Percentiles rank a stretch among this genome's conserved stretches.
phyloP scores from a whole-genome alignment of 495 filamentous ascomycete genomes.

The Penicillium daleae region DNA sequence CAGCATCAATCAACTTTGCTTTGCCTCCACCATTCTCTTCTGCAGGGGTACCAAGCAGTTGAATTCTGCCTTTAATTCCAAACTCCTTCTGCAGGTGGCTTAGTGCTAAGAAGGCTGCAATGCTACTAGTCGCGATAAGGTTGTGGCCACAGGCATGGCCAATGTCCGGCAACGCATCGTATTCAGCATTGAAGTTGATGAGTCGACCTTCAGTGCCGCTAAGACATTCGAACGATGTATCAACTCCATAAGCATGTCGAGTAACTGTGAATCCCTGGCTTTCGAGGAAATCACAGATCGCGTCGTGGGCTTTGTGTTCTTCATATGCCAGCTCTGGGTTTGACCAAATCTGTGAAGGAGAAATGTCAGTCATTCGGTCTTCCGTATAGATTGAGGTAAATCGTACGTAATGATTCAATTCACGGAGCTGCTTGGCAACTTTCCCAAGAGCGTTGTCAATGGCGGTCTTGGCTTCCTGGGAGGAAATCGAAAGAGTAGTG shows the following conservation, averaged over 20 bases:
- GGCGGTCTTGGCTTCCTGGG: not conserved
- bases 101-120: conserved; percentile 15
- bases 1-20: conserved; percentile 16
- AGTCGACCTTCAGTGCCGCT: conserved; percentile 16
- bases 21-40: conserved; percentile 24
- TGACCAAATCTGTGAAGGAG: conserved; percentile 3
- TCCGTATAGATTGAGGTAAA: not conserved
- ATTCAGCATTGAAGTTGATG: conserved; percentile 22
- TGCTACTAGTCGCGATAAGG: conserved; percentile 18
- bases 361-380: not conserved
- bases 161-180: conserved; percentile 22
- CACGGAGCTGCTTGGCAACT: conserved; percentile 7
- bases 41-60: conserved; percentile 20
- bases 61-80: conserved; percentile 13
- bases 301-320: conserved; percentile 20
- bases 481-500: not conserved
- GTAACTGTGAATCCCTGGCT: conserved; percentile 10
- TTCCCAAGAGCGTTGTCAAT: conserved; percentile 5
- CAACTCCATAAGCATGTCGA: conserved; percentile 16
- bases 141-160: conserved; percentile 28
- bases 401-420: conserved; percentile 8
- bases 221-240: conserved; percentile 16
- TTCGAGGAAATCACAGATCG: conserved; percentile 19
- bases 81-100: conserved; percentile 4
- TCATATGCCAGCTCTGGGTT: conserved; percentile 21